Percentiles rank a stretch among this genome's conserved stretches.
phyloP scores from a whole-genome alignment of 441 rosid genomes.

The Kokia cookei region DNA sequence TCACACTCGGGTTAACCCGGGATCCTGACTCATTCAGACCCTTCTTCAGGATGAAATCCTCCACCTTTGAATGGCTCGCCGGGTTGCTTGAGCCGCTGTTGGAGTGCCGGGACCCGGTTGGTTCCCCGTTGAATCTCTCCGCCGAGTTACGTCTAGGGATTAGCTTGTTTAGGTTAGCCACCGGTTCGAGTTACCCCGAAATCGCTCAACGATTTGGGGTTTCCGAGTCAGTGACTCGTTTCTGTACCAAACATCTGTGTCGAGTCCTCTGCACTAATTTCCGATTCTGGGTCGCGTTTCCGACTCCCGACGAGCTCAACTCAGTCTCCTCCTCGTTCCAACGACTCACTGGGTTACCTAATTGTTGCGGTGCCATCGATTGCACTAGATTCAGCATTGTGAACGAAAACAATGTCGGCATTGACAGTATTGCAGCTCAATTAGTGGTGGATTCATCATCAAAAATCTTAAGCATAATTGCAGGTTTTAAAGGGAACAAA shows the following conservation, averaged over 20 bases:
- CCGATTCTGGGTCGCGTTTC: conserved; percentile 60
- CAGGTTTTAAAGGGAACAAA: conserved; percentile 46
- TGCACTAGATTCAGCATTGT: conserved; percentile 32
- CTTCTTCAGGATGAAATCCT: conserved; percentile 42
- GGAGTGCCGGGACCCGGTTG: conserved; percentile 67
- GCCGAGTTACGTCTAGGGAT: conserved; percentile 50
- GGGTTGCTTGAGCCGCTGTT: conserved; percentile 65
- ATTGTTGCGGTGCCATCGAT: conserved; percentile 51
- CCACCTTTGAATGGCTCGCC: conserved; percentile 64
- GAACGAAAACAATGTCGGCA: neutral
- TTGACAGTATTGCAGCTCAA: conserved; percentile 36
- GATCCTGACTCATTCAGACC: conserved; percentile 37
- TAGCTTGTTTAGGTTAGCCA: conserved; percentile 44
- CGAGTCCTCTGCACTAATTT: conserved; percentile 66
- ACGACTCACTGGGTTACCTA: conserved; percentile 35
- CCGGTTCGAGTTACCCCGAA: conserved; percentile 36
- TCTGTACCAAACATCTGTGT: conserved; percentile 49
- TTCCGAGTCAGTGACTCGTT: conserved; percentile 45
- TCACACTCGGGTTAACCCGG: conserved; percentile 11
- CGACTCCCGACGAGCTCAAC: conserved; percentile 33
- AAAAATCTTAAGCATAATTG: conserved; percentile 44
- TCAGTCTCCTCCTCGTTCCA: conserved; percentile 35
- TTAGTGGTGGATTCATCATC: conserved; percentile 54
- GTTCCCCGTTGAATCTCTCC: conserved; percentile 42
- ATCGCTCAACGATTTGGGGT: conserved; percentile 48